phyloP scores from a whole-genome alignment of 257 asterid genomes.

The Jacaranda copaia region DNA sequence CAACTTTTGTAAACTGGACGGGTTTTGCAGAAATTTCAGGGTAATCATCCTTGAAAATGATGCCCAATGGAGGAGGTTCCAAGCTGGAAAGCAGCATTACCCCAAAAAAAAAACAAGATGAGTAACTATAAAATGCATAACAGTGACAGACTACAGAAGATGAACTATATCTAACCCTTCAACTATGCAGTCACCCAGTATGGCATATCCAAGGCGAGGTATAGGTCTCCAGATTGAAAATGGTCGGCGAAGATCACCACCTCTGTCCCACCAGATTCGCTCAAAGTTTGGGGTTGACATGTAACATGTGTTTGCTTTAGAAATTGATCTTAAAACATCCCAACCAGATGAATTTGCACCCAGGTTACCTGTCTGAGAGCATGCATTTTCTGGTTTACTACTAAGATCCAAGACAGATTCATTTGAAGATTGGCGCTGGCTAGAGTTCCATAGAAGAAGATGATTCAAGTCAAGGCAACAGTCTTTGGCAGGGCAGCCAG shows the following conservation, averaged over 20 bases:
- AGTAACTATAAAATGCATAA: conserved; percentile 20
- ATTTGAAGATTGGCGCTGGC: conserved; percentile 63
- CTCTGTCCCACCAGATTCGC: conserved; percentile 99
- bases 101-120: conserved; percentile 33
- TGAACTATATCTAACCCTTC: conserved; percentile 72
- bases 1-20: conserved; percentile 87
- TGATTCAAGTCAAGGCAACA: conserved; percentile 85
- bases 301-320: conserved; percentile 68
- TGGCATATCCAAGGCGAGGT: conserved; percentile 82
- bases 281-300: conserved; percentile 91
- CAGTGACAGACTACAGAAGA: conserved; percentile 25
- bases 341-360: conserved; percentile 80
- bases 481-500: conserved; percentile 60
- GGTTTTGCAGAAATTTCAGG: conserved; percentile 87
- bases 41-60: conserved; percentile 80
- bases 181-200: conserved; percentile 90
- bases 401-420: conserved; percentile 58
- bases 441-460: conserved; percentile 77
- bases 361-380: conserved; percentile 55
- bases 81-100: conserved; percentile 58
- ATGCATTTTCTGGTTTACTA: conserved; percentile 47
- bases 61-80: conserved; percentile 97
- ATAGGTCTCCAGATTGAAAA: conserved; percentile 98
- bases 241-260: conserved; percentile 87
- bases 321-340: conserved; percentile 89